Base-by-base conservation (phyloP, 225 moss, liverwort and hornwort genomes). In the Physcomitrellopsis africana region DNA sequence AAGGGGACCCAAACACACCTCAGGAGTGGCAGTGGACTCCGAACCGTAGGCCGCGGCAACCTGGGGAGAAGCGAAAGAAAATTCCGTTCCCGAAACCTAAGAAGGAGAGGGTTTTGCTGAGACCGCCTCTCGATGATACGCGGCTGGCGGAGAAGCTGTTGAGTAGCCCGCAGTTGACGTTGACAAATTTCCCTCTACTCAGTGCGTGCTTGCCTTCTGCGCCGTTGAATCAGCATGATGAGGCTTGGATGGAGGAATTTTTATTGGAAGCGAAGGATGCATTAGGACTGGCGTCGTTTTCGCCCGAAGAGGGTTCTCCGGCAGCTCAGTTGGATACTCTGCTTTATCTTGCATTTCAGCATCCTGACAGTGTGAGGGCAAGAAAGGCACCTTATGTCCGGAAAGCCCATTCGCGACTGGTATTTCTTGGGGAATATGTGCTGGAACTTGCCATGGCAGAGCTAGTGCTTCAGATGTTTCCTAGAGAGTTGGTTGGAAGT, bases 381-480 rank as follows among this genome's bases (percentile, higher is more conserved):
- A 83, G 69, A 56, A 86, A 69, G 42, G 87, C 86, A 22, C 89
- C 83, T 47, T 88, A 89, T 81, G 89, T 95, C 4, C 78, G 88
- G 43, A 91, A 89, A 54, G 99, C 83, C 14, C 95, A 99, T 63
- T 92, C 99, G 19, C 76, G 99, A 13, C 81, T 99, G 70, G 76
- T 68, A 5, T 99, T 99, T 82, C 72, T 99, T 49, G 99, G 99
- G 0, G 87, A 93, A 80, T 92, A 80, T 27, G 99, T 99, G 74
- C 77, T 95, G 15, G 99, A 95, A 67, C 89, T 92, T 16, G 93
- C 88, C 0, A 81, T 99, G 70, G 43, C 87, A 42, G 99, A 99
- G 86, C 66, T 99, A 23, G 10, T 93, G 70, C 69, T 99, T 67
- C 93, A 95, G 75, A 92, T 99, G 90, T 95, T 81, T 83, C 99